phyloP scores from a whole-genome alignment of 2,329 filamentous ascomycete species.

The Dothideomycetidae sp. region DNA sequence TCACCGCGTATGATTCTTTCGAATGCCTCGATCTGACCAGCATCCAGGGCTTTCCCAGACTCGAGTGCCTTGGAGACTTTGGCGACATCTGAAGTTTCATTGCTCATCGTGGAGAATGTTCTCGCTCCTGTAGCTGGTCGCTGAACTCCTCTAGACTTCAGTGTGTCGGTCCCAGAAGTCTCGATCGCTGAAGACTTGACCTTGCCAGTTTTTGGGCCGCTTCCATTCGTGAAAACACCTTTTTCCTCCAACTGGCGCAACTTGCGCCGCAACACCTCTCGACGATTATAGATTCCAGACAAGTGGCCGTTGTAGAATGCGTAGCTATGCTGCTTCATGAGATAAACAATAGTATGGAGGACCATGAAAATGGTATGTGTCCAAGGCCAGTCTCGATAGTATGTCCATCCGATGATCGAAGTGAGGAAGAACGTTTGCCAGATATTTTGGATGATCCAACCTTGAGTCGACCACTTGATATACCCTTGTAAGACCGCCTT shows the following conservation, averaged over 20 bases:
- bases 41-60: constrained; percentile 43
- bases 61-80: constrained; percentile 48
- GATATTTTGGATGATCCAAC: constrained; percentile 61
- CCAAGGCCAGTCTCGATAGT: constrained; percentile 66
- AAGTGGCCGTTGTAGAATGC: constrained; percentile 63
- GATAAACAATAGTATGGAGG: constrained; percentile 56
- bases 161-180: constrained; percentile 2
- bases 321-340: constrained; percentile 78
- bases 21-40: constrained; percentile 49
- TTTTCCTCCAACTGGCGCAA: constrained; percentile 44
- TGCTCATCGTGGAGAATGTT: constrained; percentile 29
- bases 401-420: constrained; percentile 49
- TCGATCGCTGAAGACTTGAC: constrained; percentile 9
- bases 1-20: constrained; percentile 52
- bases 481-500: constrained; percentile 43
- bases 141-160: constrained; percentile 14
- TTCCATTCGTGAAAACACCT: constrained; percentile 25
- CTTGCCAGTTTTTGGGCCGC: constrained; percentile 7
- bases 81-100: constrained; percentile 43
- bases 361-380: constrained; percentile 68
- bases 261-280: constrained; percentile 30
- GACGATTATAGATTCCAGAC: constrained; percentile 42
- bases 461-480: constrained; percentile 51
- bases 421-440: constrained; percentile 56
- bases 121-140: constrained; percentile 25